Evolutionary conservation across 2,329 filamentous ascomycete genomes (phyloP).

Genomic region (Aureobasidium sp.): DNA sequence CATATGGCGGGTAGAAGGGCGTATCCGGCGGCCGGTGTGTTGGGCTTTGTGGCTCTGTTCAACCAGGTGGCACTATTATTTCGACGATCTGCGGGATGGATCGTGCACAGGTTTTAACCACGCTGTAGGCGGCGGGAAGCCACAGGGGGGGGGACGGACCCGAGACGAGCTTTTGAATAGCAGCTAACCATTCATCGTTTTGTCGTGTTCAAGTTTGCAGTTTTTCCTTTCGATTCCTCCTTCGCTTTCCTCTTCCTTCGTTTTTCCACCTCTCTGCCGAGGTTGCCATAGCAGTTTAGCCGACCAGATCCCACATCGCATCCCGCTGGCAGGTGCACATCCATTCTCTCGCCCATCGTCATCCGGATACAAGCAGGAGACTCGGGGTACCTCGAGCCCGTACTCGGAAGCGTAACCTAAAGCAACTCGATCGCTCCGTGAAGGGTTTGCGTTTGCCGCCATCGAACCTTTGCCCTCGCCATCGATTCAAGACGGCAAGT

Average conservation of each 20-base stretch:
- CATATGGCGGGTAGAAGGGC: background rate
- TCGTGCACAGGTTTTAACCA: background rate
- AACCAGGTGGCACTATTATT: background rate
- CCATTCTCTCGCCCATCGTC: background rate
- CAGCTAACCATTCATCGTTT: background rate
- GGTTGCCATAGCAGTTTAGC: background rate
- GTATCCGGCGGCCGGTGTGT: background rate
- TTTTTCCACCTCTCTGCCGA: background rate
- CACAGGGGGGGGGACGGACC: background rate
- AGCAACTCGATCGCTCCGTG: background rate
- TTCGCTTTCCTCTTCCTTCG: background rate
- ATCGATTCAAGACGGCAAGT: background rate
- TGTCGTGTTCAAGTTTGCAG: background rate
- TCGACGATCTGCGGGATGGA: slow-evolving; percentile 1
- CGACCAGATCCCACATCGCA: background rate
- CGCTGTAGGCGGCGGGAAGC: background rate
- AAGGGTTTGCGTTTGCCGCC: slow-evolving; percentile 4
- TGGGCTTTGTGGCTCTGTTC: background rate
- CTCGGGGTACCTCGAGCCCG: background rate
- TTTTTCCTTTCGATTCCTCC: background rate
- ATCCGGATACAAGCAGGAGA: background rate
- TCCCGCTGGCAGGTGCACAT: slow-evolving; percentile 14
- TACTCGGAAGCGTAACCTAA: background rate
- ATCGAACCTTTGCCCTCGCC: background rate
- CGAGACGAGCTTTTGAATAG: slow-evolving; percentile 2